Base-by-base conservation (phyloP, 805 yeast species). In the Candida namnaoensis region DNA sequence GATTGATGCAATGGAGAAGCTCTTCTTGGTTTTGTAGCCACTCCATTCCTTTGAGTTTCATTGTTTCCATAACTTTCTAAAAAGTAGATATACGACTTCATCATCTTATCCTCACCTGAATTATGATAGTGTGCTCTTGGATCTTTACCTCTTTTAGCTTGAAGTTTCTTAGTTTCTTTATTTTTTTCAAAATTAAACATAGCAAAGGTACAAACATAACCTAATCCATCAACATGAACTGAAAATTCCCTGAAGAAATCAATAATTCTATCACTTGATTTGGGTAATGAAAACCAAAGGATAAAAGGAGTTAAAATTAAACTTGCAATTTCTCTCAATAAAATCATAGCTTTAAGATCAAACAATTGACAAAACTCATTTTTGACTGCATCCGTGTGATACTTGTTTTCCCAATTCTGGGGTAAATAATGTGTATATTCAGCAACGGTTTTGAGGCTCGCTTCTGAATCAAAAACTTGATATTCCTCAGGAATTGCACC, bases 341-440 rank as follows among this genome's bases (percentile, higher is more conserved):
- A 72, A 10, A 88, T 66, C 34, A 82, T 63, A 5, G 93, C 63
- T 52, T 84, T 80, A 55, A 91, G 66, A 48, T 86, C 81, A 66
- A 82, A 93, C 32, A 86, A 66, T 41, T 73, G 71, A 52, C 93
- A 82, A 56, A 91, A 93, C 53, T 91, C 95, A 47, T 67, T 68
- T 60, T 88, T 88, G 5, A 91, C 95, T 39, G 76, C 80, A 40
- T 84, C 87, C 0, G 95, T 83, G 53, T 93, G 97, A 43, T 85
- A 76, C 44, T 72, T 72, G 3, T 86, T 90, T 43, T 84, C 82
- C 98, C 99, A 93, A 24, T 79, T 75, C 25, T 71, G 70, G 0
- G 99, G 99, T 39, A 88, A 60, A 57, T 87, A 93, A 59, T 93
- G 99, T 0, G 99, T 93, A 57, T 76, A 88, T 51, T 81, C 85